Conservation (phyloP, 2,329 filamentous ascomycete genomes). For the Calonectria fujianensis region DNA sequence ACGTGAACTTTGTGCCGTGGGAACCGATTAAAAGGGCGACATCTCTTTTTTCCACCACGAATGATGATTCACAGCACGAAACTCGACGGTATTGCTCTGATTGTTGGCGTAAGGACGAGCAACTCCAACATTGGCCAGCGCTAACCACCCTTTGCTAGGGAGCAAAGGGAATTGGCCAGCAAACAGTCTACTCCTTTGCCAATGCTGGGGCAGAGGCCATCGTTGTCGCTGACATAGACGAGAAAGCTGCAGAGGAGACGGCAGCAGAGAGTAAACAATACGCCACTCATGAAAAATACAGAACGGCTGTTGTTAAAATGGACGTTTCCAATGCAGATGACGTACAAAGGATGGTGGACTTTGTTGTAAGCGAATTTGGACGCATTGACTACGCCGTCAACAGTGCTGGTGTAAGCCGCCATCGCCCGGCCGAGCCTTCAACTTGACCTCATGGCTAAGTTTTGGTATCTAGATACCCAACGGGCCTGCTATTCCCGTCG, state of each 20-base stretch:
- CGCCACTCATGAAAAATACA: not conserved
- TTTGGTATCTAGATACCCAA: not conserved
- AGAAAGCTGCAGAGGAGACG: slow-evolving; percentile 1
- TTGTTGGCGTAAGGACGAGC: slow-evolving; percentile 2
- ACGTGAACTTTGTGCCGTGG: not conserved
- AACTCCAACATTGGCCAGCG: not conserved
- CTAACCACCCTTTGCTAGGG: not conserved
- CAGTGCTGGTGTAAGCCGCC: slow-evolving; percentile 1
- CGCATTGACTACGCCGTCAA: slow-evolving; percentile 17
- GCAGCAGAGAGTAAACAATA: not conserved
- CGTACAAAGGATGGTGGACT: not conserved
- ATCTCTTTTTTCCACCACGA: not conserved
- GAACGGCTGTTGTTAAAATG: slow-evolving; percentile 1
- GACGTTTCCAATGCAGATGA: slow-evolving; percentile 9
- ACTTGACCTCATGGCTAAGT: no score
- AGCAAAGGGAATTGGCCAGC: slow-evolving; percentile 10
- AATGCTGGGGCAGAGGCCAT: slow-evolving; percentile 7
- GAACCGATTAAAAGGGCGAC: not conserved
- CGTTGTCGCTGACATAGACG: slow-evolving; percentile 5
- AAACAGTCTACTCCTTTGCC: slow-evolving; percentile 15
- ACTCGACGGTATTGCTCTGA: not conserved
- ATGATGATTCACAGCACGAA: not conserved
- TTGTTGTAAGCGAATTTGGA: slow-evolving; percentile 15
- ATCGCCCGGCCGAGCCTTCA: not conserved
- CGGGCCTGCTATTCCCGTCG: not conserved